phyloP scores from a whole-genome alignment of 2,329 filamentous ascomycete species.

The Phaeoacremonium minimum region DNA sequence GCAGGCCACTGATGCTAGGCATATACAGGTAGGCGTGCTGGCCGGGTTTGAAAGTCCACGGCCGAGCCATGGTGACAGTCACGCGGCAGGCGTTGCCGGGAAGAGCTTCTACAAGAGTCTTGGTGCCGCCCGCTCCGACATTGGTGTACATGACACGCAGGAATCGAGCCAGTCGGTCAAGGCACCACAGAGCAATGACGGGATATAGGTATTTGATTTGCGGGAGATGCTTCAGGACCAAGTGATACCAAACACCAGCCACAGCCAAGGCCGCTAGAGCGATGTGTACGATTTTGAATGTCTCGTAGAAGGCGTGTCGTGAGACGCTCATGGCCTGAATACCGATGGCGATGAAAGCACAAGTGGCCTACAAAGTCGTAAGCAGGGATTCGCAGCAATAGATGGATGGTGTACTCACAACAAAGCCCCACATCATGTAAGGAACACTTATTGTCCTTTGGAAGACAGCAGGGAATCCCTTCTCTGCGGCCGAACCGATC shows the following conservation, averaged over 20 bases:
- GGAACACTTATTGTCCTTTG: constrained; percentile 25
- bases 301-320: constrained; percentile 76
- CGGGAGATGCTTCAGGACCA: constrained; percentile 48
- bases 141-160: constrained; percentile 61
- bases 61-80: constrained; percentile 68
- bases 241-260: constrained; percentile 64
- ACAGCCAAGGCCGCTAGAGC: constrained; percentile 54
- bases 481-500: constrained; percentile 29
- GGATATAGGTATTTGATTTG: constrained; percentile 57
- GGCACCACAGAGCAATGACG: constrained; percentile 62
- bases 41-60: constrained; percentile 71
- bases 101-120: constrained; percentile 68
- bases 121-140: constrained; percentile 61
- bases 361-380: constrained; percentile 39
- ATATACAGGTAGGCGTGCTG: constrained; percentile 80
- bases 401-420: constrained; percentile 42
- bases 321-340: constrained; percentile 68
- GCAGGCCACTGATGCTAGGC: constrained; percentile 66
- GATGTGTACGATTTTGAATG: constrained; percentile 72
- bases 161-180: constrained; percentile 59
- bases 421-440: constrained; percentile 58
- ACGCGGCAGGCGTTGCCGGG: constrained; percentile 72
- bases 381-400: constrained; percentile 7
- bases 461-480: constrained; percentile 45
- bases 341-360: constrained; percentile 57